These are phyloP conservation scores for Arthroderma sp. DNA, from an alignment of 2,329 filamentous ascomycete species.

Conservation along the genomic window DNA sequence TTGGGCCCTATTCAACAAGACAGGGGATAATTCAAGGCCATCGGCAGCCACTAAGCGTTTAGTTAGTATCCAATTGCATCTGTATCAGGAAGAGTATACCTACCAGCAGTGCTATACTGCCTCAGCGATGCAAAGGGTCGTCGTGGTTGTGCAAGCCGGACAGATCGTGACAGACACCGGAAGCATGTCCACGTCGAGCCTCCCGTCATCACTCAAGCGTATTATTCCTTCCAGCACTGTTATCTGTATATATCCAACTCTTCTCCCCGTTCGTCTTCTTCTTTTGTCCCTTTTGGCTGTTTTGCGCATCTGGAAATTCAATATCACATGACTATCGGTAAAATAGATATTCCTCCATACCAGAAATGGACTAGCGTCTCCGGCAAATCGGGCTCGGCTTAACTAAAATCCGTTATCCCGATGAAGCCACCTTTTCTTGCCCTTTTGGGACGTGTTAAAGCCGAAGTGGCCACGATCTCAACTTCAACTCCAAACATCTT, in stretches of 20 bases:
- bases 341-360: neutral
- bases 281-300: neutral
- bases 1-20: constrained; percentile 45
- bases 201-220: constrained; percentile 27
- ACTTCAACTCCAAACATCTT: neutral
- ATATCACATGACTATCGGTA: neutral
- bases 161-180: constrained; percentile 34
- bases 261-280: neutral
- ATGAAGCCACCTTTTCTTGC: constrained; percentile 3
- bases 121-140: constrained; percentile 20
- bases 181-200: constrained; percentile 36
- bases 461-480: neutral
- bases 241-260: neutral
- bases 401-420: neutral
- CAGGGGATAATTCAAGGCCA: constrained; percentile 36
- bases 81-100: neutral
- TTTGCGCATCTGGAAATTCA: neutral
- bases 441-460: neutral
- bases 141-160: constrained; percentile 23
- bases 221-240: neutral
- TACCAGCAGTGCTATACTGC: constrained; percentile 16
- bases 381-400: neutral
- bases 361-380: neutral
- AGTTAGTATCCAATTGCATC: neutral
- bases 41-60: neutral